phyloP scores from a whole-genome alignment of 1,139 yeast species.

The Debaryomycetaceae sp. region DNA sequence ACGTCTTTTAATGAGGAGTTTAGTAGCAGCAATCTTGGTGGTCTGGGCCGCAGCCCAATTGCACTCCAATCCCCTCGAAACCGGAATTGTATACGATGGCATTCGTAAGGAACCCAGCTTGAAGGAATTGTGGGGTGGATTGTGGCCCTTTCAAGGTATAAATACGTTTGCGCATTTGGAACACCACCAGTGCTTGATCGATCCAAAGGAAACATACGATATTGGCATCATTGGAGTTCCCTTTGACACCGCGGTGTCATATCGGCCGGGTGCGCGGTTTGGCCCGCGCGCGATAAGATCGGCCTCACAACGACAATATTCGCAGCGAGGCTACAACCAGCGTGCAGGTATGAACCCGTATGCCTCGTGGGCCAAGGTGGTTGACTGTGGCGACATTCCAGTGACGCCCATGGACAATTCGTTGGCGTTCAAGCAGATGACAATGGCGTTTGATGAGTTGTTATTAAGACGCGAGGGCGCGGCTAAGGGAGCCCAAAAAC shows the following conservation, averaged over 20 bases:
- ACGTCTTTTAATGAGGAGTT: background rate
- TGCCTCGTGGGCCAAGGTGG: conserved; percentile 57
- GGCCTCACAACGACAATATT: conserved; percentile 69
- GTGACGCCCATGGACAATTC: conserved; percentile 73
- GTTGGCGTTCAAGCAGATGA: conserved; percentile 69
- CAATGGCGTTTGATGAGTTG: conserved; percentile 59
- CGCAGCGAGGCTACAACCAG: conserved; percentile 63
- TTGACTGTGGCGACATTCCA: conserved; percentile 83
- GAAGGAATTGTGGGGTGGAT: conserved; percentile 56
- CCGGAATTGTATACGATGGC: conserved; percentile 3
- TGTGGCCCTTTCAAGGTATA: conserved; percentile 68
- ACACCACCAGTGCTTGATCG: conserved; percentile 50
- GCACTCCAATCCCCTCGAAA: conserved; percentile 8
- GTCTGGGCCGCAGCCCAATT: conserved; percentile 7
- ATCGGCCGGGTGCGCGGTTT: conserved; percentile 73
- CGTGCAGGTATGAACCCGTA: conserved; percentile 66
- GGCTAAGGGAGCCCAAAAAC: conserved; percentile 27
- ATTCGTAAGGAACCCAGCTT: conserved; percentile 25
- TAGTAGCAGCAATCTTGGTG: background rate
- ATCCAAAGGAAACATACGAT: conserved; percentile 48
- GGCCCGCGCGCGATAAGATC: conserved; percentile 74
- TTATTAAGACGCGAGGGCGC: conserved; percentile 24
- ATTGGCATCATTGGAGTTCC: conserved; percentile 73
- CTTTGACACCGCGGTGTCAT: conserved; percentile 72
- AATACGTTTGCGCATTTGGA: conserved; percentile 73